Evolutionary conservation across 2,329 filamentous ascomycete genomes (phyloP).

Genomic region (Diaporthe nobilis): DNA sequence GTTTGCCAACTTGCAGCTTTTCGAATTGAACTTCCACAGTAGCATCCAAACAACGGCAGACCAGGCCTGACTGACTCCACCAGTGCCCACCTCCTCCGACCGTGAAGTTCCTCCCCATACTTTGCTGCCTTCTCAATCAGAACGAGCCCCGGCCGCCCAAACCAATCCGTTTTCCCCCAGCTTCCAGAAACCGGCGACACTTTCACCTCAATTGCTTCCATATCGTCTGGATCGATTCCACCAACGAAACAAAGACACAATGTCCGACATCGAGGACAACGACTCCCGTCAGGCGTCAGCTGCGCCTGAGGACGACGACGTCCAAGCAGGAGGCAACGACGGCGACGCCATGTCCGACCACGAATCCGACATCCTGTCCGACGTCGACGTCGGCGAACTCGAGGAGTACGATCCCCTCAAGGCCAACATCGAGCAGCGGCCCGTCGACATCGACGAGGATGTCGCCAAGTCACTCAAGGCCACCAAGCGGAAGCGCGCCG

Average conservation of each 20-base stretch:
- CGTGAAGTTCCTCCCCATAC: not conserved
- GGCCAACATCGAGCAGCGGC: conserved; percentile 74
- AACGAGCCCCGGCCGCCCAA: not conserved
- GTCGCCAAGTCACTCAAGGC: conserved; percentile 75
- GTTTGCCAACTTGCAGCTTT: not conserved
- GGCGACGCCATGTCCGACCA: conserved; percentile 63
- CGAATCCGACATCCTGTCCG: conserved; percentile 73
- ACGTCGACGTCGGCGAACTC: conserved; percentile 79
- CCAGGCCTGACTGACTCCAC: not conserved
- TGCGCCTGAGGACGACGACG: conserved; percentile 24
- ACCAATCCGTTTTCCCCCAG: not conserved
- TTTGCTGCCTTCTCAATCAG: not conserved
- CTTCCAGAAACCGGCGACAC: conserved; percentile 1
- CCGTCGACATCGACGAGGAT: conserved; percentile 78
- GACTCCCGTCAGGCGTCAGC: conserved; percentile 30
- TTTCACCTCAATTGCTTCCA: not conserved
- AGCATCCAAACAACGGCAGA: conserved; percentile 16
- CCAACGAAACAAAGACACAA: conserved; percentile 43
- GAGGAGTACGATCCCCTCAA: conserved; percentile 77
- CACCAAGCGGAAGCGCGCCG: conserved; percentile 75
- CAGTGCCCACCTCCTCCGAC: not conserved
- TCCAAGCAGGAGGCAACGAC: conserved; percentile 24
- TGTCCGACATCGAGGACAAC: conserved; percentile 48
- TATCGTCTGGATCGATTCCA: not conserved
- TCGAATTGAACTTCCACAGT: not conserved